Evolutionary conservation across 768 basidiomycete species (phyloP).

Genomic region (Leccinum aurantiacum): DNA sequence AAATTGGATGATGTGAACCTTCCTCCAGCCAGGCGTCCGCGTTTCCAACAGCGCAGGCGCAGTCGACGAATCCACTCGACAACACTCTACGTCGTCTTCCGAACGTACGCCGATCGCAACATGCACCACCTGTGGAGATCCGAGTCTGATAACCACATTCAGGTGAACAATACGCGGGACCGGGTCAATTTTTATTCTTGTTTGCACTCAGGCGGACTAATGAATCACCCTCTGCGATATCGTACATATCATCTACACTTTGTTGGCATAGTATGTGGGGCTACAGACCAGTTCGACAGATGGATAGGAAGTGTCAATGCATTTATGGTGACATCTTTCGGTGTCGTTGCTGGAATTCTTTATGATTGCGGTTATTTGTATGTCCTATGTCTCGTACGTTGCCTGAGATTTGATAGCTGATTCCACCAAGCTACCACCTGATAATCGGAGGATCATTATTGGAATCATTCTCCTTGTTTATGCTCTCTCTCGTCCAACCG

Average conservation of each 20-base stretch:
- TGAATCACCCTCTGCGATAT: slow-evolving; percentile 35
- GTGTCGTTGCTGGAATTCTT: slow-evolving; percentile 43
- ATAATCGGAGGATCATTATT: slow-evolving; percentile 46
- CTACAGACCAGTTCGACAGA: slow-evolving; percentile 15
- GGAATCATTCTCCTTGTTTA: slow-evolving; percentile 42
- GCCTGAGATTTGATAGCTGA: not conserved
- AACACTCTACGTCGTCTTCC: too few relatives aligned
- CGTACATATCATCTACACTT: slow-evolving; percentile 27
- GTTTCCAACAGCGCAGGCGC: too few relatives aligned
- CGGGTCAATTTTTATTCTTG: too few relatives aligned
- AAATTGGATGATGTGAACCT: too few relatives aligned
- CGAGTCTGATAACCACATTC: too few relatives aligned
- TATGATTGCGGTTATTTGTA: slow-evolving; percentile 57
- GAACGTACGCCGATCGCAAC: too few relatives aligned
- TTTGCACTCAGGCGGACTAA: slow-evolving; percentile 11
- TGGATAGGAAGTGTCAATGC: slow-evolving; percentile 51
- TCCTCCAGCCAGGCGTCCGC: too few relatives aligned
- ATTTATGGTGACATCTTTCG: slow-evolving; percentile 37
- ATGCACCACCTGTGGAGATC: too few relatives aligned
- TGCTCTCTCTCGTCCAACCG: slow-evolving; percentile 45
- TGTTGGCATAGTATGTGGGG: not conserved
- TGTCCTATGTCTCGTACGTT: not conserved
- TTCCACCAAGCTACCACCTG: slow-evolving; percentile 38
- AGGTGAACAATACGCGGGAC: too few relatives aligned
- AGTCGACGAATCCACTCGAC: too few relatives aligned